Percentiles rank a stretch among this genome's conserved stretches.
These are phyloP conservation scores for Funneliformis mosseae DNA, from an alignment of 192 early-diverging fungal genomes.

Conservation along the genomic window DNA sequence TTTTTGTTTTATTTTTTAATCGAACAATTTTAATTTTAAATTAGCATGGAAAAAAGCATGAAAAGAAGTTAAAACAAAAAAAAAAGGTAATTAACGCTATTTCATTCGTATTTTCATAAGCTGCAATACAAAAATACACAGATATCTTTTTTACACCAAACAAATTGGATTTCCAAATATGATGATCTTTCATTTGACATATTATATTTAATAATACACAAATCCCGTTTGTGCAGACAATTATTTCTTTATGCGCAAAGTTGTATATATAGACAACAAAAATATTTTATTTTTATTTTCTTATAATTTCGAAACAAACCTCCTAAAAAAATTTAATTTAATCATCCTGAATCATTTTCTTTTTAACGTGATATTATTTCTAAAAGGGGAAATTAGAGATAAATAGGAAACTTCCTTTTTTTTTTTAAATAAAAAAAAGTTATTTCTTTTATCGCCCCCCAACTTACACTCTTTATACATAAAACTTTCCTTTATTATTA, in stretches of 20 bases:
- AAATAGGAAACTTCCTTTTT: not conserved
- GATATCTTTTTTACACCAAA: no score
- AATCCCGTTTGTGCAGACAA: not conserved
- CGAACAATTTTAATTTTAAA: no score
- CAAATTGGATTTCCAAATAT: no score
- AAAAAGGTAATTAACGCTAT: no score
- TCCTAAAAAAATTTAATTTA: not conserved
- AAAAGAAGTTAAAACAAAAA: no score
- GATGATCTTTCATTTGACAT: not conserved
- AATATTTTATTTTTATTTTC: not conserved
- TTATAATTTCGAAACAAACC: not conserved
- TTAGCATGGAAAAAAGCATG: no score
- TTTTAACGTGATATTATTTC: not conserved
- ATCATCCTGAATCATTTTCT: not conserved
- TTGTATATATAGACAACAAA: not conserved
- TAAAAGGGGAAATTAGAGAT: conserved; percentile 6
- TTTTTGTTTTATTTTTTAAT: no score
- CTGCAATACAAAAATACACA: no score
- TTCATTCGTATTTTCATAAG: no score
- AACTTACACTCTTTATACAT: conserved; percentile 3
- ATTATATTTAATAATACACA: not conserved
- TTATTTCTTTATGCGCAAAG: not conserved
- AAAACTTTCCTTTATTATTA: not conserved
- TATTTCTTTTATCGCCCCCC: not conserved
- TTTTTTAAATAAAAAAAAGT: not conserved